Evolutionary conservation across 495 filamentous ascomycete species (phyloP).

Genomic region (Thozetella sp.): DNA sequence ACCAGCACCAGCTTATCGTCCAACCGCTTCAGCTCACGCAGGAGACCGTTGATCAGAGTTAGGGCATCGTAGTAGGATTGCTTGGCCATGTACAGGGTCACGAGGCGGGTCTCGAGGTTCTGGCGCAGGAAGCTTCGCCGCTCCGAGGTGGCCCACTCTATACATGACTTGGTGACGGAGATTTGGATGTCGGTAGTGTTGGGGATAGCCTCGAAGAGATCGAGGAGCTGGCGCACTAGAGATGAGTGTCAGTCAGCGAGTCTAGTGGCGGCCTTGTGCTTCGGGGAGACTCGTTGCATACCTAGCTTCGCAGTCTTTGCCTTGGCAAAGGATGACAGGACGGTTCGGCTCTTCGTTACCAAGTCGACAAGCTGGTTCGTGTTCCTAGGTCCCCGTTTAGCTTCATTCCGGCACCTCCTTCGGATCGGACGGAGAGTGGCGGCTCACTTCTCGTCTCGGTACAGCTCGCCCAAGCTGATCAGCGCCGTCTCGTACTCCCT

Average conservation of each 20-base stretch:
- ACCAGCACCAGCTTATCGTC: constrained; percentile 98
- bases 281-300: constrained; percentile 41
- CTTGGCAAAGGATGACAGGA: constrained; percentile 94
- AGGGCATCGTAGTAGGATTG: constrained; percentile 95
- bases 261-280: not conserved
- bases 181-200: constrained; percentile 92
- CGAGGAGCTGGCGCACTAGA: constrained; percentile 92
- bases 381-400: constrained; percentile 47
- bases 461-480: constrained; percentile 86
- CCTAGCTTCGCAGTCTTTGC: constrained; percentile 98
- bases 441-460: constrained; percentile 79
- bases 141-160: constrained; percentile 97
- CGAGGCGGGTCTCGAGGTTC: constrained; percentile 95
- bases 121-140: constrained; percentile 93
- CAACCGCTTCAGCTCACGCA: constrained; percentile 93
- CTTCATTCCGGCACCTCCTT: constrained; percentile 7
- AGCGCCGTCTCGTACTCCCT: constrained; percentile 85
- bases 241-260: not conserved
- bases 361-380: constrained; percentile 87
- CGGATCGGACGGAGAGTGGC: constrained; percentile 7
- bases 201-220: constrained; percentile 91
- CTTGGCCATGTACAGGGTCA: constrained; percentile 92
- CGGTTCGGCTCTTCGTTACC: constrained; percentile 85
- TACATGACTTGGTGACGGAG: constrained; percentile 92
- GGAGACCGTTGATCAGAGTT: constrained; percentile 91